A percentile compares a stretch with the other conserved stretches of the same genome.
Conservation (phyloP, 192 early-diverging fungal genomes). For the Diversispora epigaea region DNA sequence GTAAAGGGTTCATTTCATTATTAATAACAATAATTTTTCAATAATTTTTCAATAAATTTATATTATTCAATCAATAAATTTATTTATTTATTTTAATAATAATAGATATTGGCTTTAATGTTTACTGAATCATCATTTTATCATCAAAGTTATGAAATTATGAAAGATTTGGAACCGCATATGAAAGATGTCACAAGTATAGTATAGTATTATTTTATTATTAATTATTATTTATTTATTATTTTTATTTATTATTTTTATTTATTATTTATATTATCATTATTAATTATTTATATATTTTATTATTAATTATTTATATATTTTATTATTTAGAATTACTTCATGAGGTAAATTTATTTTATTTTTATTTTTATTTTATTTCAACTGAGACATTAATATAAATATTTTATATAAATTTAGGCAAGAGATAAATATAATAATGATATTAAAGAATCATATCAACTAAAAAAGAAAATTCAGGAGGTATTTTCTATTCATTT, state of each 20-base stretch:
- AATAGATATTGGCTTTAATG: constrained; percentile 71
- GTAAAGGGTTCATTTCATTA: constrained; percentile 39
- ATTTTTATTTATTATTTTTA: not conserved
- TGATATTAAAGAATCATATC: constrained; percentile 22
- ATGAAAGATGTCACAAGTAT: constrained; percentile 74
- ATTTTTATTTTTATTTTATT: not conserved
- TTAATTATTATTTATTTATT: constrained; percentile 27
- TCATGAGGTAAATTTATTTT: constrained; percentile 43
- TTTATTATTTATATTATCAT: constrained; percentile 9
- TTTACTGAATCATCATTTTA: constrained; percentile 81
- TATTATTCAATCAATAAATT: not conserved
- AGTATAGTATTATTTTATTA: not conserved
- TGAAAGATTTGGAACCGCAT: constrained; percentile 77
- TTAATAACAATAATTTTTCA: not conserved
- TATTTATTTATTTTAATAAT: not conserved
- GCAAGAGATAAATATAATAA: constrained; percentile 18
- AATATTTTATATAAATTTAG: not conserved
- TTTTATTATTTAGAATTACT: constrained; percentile 37
- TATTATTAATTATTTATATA: not conserved
- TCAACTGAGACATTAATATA: not conserved
- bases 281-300: constrained; percentile 32
- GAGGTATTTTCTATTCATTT: constrained; percentile 1
- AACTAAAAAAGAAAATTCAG: constrained; percentile 10
- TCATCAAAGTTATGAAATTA: constrained; percentile 78
- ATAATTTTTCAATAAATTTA: not conserved